phyloP scores from a whole-genome alignment of 257 asterid species.

The Oldenlandia corymbosa region DNA sequence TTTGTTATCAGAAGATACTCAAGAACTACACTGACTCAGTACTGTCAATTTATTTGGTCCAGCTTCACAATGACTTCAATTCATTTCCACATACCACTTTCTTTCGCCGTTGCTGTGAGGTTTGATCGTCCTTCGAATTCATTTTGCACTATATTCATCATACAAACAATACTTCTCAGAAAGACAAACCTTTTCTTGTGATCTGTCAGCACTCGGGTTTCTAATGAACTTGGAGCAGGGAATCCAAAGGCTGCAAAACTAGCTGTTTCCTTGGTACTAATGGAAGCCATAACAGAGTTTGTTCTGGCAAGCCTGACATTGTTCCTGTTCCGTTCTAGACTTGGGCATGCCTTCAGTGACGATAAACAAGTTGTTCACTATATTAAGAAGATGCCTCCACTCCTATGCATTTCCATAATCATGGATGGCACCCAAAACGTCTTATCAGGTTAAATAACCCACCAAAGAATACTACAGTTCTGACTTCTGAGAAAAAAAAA shows the following conservation, averaged over 20 bases:
- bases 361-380: slow-evolving; percentile 51
- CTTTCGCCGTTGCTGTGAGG: slow-evolving; percentile 80
- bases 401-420: slow-evolving; percentile 47
- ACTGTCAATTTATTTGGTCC: slow-evolving; percentile 14
- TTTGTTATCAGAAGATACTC: not conserved
- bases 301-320: slow-evolving; percentile 35
- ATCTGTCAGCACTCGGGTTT: slow-evolving; percentile 58
- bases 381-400: slow-evolving; percentile 53
- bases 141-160: too few species aligned
- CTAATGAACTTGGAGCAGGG: slow-evolving; percentile 78
- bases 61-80: slow-evolving; percentile 54
- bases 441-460: slow-evolving; percentile 40
- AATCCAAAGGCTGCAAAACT: slow-evolving; percentile 49
- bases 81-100: slow-evolving; percentile 59
- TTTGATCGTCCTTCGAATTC: slow-evolving; percentile 11
- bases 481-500: too few species aligned
- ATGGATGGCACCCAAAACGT: slow-evolving; percentile 58
- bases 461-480: not conserved
- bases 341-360: slow-evolving; percentile 56
- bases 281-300: slow-evolving; percentile 42
- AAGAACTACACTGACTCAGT: not conserved
- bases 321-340: slow-evolving; percentile 29
- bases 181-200: not conserved
- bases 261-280: slow-evolving; percentile 36
- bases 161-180: too few species aligned